A percentile compares a stretch with the other conserved stretches of the same genome.
Evolutionary conservation across 2,329 filamentous ascomycete genomes (phyloP).

Genomic region (Cercospora sp.): DNA sequence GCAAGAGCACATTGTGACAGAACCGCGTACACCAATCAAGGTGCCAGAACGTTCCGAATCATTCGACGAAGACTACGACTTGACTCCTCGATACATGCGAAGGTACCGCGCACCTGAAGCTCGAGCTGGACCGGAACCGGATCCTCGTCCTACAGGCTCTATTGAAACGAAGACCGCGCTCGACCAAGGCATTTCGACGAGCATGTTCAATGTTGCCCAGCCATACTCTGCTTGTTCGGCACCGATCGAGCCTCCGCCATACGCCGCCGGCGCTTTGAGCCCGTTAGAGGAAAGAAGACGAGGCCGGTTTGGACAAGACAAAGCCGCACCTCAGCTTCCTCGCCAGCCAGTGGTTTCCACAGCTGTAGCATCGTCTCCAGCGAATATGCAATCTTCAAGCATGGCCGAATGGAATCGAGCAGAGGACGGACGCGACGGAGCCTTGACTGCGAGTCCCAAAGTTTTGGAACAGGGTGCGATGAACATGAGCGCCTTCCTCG

Average conservation of each 20-base stretch:
- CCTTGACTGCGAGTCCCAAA: neutral
- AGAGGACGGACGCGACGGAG: neutral
- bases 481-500: neutral
- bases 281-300: neutral
- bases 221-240: neutral
- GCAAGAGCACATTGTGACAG: neutral
- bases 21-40: neutral
- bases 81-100: neutral
- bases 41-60: neutral
- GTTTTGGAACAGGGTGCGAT: neutral
- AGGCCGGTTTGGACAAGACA: neutral
- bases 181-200: neutral
- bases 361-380: neutral
- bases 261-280: neutral
- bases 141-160: neutral
- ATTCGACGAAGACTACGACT: constrained; percentile 4
- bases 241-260: neutral
- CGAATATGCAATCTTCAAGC: neutral
- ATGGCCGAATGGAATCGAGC: neutral
- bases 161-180: neutral
- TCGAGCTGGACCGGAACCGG: neutral
- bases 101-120: neutral
- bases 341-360: neutral
- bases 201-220: neutral
- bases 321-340: neutral